Evolutionary conservation across 1,284 basidiomycete species (phyloP).

Genomic region (Ceratobasidium sp.): DNA sequence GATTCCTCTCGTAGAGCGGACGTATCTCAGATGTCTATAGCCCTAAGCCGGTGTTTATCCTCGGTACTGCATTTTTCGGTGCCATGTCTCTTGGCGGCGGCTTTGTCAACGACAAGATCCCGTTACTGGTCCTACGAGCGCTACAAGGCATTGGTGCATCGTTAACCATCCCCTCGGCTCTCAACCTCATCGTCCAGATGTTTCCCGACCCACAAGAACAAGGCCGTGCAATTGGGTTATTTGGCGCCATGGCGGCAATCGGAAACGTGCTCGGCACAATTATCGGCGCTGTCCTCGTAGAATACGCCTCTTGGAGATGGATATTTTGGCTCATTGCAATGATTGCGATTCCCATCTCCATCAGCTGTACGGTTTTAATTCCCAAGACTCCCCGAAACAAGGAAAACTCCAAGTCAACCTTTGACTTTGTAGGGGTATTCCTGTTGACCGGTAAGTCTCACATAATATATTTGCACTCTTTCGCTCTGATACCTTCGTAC

Average conservation of each 20-base stretch:
- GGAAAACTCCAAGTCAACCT: constrained; percentile 34
- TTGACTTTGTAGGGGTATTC: constrained; percentile 54
- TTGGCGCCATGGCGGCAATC: constrained; percentile 49
- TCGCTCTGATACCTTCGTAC: constrained; percentile 40
- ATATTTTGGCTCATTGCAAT: constrained; percentile 52
- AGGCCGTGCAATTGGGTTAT: constrained; percentile 50
- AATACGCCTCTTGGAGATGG: constrained; percentile 50
- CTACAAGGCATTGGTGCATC: constrained; percentile 47
- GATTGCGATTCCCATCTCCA: constrained; percentile 47
- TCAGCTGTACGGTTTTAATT: constrained; percentile 47
- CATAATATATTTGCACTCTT: neutral
- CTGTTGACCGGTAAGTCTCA: constrained; percentile 53
- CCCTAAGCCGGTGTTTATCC: constrained; percentile 36
- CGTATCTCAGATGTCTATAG: constrained; percentile 39
- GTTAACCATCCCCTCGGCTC: constrained; percentile 51
- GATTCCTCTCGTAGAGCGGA: neutral
- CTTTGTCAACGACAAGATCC: constrained; percentile 34
- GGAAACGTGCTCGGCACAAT: constrained; percentile 53
- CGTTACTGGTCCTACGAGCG: constrained; percentile 37
- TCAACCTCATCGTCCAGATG: constrained; percentile 52
- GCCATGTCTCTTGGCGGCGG: constrained; percentile 34
- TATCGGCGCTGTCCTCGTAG: constrained; percentile 54
- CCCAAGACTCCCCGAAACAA: constrained; percentile 43
- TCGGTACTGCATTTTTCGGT: constrained; percentile 32
- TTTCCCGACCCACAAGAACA: constrained; percentile 51